Base-by-base conservation (phyloP, 495 filamentous ascomycete species). In the Penicillium ucsense region DNA sequence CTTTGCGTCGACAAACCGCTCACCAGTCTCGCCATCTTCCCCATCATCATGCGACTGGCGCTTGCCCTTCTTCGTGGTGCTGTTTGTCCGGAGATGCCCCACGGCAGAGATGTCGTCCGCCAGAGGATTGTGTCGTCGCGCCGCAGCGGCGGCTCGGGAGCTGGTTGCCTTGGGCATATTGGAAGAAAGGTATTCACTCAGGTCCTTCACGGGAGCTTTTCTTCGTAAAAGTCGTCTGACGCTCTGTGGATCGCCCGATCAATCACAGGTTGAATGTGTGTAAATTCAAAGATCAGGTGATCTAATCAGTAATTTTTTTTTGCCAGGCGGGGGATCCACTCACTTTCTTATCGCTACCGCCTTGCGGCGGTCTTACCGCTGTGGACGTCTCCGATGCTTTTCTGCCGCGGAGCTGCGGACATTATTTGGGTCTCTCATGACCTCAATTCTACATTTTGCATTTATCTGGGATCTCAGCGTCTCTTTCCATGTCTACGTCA, bases 1-100 rank as follows among this genome's bases (percentile, higher is more conserved):
- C 57, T 86, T 88, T 40, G 89, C 83, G 63, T 95, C 91, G 46
- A 97, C 75, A 59, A 79, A 94, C 51, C 74, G 70, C 41, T 86
- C 78, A 43, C 75, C 74, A 55, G 83, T 77, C 40, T 78, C 77
- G 20, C 81, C 76, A 31, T 79, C 72, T 29, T 77, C 77, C 28
- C 82, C 75, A 30, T 72, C 68, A 35, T 67, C 65, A 40, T 75
- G 56, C 41, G 66, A 59, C 39, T 66, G 80, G 50, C 78, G 74
- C 68, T 85, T 84, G 66, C 52, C 62, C 55, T 66, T 72, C 60
- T 63, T 74, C 61, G 57, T 78, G 62, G 63, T 69, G 61, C 65
- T 69, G 64, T 67, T 79, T 62, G 67, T 66, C 45, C 71, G 67
- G 31, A 85, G 60, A 41, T 80, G 75, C n/a, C 80, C 82, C 8